Base-by-base conservation (phyloP, 2,329 filamentous ascomycete genomes). In the Penicillium sp. region DNA sequence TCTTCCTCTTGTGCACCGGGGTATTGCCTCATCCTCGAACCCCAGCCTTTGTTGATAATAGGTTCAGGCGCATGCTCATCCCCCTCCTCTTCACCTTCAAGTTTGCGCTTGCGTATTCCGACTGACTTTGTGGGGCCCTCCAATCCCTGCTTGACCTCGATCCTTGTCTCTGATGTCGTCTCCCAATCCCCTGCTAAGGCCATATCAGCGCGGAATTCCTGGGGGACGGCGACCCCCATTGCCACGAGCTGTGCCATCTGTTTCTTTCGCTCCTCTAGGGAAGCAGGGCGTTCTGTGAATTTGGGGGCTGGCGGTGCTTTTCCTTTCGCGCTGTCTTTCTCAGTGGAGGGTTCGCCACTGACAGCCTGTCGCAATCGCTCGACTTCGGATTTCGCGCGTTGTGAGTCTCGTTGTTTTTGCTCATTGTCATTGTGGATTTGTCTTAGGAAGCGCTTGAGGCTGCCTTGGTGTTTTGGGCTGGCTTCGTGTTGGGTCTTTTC, bases 131-230 rank as follows among this genome's bases (percentile, higher is more conserved):
- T 60, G 35, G 62, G 73, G 6, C 77, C 77, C 21, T 81, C 77
- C 23, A 67, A 64, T 33, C 65, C 72, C 15, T 74, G 73, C 12
- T 81, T 78, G 15, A 81, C 76, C 6, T 71, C 67, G 27, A 77
- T 69, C 23, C 68, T 65, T 31, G 67, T 76, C 63, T 79, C 81
- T 45, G 85, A 81, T 41, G 90, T 84, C 6, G 84, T 86, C 58
- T 91, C 86, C 93, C 93, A 99, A 53, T 96, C 90, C 33, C 94
- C 91, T 4, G 89, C 87, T 79, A 97, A 86, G 6, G 93, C 92
- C 85, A 97, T 86, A 59, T 94, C 90, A 2, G 84, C 81, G 58
- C 91, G 82, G 56, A 91, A 86, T 63, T 89, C 87, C 45, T 90
- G 87, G 0, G 94, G 94, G 54, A 97, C 84, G 47, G 86, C 85